Conservation (phyloP, 108 stramenopile species). For the Nannochloropsis oceanica region DNA sequence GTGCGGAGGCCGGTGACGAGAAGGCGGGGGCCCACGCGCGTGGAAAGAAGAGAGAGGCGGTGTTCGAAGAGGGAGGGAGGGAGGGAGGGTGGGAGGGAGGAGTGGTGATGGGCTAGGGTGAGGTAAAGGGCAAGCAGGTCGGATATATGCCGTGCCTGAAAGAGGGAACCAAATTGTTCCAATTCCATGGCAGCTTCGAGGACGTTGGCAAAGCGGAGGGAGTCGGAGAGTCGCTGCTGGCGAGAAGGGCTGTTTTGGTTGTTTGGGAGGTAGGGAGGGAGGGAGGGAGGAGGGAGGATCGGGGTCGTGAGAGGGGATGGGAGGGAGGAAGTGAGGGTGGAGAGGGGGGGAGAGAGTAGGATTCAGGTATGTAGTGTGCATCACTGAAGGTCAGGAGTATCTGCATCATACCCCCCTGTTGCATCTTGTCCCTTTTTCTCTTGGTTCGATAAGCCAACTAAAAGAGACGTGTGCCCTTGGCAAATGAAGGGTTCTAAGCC, state of each 20-base stretch:
- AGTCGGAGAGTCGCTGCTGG: not conserved
- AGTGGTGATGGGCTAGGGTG: not conserved
- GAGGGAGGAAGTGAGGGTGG: not conserved
- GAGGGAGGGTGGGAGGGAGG: not conserved
- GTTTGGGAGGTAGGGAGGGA: not conserved
- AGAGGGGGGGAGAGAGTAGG: not conserved
- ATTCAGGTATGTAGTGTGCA: too few species aligned
- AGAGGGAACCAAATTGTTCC: not conserved
- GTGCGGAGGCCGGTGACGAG: not conserved
- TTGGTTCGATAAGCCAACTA: too few species aligned
- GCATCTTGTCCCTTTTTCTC: too few species aligned
- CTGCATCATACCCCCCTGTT: not conserved
- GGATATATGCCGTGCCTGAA: not conserved
- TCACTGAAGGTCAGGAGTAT: not conserved
- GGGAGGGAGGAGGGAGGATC: not conserved
- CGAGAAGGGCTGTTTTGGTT: not conserved
- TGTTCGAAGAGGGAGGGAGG: not conserved
- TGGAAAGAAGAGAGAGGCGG: not conserved
- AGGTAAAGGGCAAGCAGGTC: not conserved
- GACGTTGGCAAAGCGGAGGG: not conserved
- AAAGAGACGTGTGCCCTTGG: too few species aligned
- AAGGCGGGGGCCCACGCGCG: not conserved
- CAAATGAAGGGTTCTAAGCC: too few species aligned
- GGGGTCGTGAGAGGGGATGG: not conserved
- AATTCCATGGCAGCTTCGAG: not conserved